Conservation (phyloP, 495 filamentous ascomycete species). For the Penicillium simplicissimum region DNA sequence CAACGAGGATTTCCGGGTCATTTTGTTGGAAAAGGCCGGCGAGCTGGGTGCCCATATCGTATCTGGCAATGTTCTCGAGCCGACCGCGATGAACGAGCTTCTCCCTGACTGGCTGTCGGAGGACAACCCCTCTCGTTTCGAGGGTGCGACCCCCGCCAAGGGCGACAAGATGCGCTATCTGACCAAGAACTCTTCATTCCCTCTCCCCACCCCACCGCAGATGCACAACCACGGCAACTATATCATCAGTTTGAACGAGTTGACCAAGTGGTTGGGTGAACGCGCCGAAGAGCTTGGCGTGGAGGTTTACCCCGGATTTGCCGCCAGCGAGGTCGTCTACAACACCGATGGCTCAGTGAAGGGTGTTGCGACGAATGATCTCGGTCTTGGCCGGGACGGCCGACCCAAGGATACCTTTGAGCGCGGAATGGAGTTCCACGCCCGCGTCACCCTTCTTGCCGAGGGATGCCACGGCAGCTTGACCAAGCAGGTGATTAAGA, state of each 20-base stretch:
- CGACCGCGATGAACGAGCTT: conserved; percentile 83
- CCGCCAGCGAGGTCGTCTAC: conserved; percentile 91
- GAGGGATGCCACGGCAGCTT: conserved; percentile 97
- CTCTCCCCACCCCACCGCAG: conserved; percentile 86
- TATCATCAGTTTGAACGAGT: conserved; percentile 91
- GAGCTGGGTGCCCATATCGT: conserved; percentile 95
- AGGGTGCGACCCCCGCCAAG: conserved; percentile 77
- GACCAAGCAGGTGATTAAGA: conserved; percentile 93
- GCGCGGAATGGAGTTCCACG: conserved; percentile 98
- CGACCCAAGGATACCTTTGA: conserved; percentile 91
- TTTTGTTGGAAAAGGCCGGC: conserved; percentile 92
- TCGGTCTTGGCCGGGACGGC: conserved; percentile 78
- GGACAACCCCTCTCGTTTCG: conserved; percentile 82
- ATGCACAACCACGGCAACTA: conserved; percentile 99
- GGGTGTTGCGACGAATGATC: conserved; percentile 95
- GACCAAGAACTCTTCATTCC: conserved; percentile 76
- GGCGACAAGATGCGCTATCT: conserved; percentile 91
- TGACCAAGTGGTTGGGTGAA: conserved; percentile 93
- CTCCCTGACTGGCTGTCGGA: conserved; percentile 91
- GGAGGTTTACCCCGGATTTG: conserved; percentile 96
- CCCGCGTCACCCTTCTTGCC: conserved; percentile 86
- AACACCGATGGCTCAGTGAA: conserved; percentile 80
- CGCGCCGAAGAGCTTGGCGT: conserved; percentile 96
- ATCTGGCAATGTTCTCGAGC: conserved; percentile 93
- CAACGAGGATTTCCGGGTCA: conserved; percentile 91